phyloP scores from a whole-genome alignment of 345 rosid species.

The Lumnitzera racemosa region DNA sequence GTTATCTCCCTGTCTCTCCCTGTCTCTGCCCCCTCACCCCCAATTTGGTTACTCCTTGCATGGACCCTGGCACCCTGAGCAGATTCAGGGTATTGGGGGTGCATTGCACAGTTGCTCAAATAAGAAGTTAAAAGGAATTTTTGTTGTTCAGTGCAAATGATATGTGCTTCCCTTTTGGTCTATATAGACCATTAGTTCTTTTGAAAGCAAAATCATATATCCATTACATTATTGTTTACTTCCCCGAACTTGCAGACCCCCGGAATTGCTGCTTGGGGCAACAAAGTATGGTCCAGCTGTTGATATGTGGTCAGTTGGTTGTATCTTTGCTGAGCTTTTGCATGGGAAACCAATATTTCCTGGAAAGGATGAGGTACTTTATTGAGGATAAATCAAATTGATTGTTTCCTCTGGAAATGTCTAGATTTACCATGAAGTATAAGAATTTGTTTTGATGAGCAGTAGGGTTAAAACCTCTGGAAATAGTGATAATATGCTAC shows the following conservation, averaged over 20 bases:
- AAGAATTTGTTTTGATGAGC: no score
- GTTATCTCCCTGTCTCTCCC: background rate
- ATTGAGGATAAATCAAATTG: background rate
- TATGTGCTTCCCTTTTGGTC: no score
- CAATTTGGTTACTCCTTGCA: no score
- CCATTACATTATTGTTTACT: background rate
- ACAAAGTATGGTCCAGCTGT: constrained; percentile 94
- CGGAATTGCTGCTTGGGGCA: constrained; percentile 92
- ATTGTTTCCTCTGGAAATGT: no score
- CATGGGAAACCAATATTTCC: constrained; percentile 90
- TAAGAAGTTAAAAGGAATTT: no score
- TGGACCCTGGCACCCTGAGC: no score
- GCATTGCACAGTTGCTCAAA: no score
- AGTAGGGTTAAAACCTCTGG: no score
- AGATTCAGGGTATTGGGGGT: background rate
- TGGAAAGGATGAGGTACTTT: constrained; percentile 78
- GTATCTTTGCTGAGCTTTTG: constrained; percentile 91
- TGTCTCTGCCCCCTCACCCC: background rate
- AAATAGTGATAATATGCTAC: no score
- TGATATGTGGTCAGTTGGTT: constrained; percentile 98
- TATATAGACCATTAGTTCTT: background rate
- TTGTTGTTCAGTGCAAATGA: no score
- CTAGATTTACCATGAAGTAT: no score
- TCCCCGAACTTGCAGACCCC: constrained; percentile 49
- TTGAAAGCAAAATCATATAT: background rate